Evolutionary conservation across 257 asterid species (phyloP).

Genomic region (Mitragyna speciosa): DNA sequence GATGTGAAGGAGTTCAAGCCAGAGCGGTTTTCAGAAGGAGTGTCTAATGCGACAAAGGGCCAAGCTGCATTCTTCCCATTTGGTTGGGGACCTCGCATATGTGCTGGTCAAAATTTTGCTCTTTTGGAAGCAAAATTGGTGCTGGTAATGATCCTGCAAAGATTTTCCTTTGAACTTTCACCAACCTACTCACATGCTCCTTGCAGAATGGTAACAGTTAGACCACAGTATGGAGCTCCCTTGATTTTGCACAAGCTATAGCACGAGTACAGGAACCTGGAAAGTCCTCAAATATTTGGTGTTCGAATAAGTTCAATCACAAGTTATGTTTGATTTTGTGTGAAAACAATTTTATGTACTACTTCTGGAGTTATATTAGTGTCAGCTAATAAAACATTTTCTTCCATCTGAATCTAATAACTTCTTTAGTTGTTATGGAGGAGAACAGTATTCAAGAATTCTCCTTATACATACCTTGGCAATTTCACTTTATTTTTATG

Average conservation of each 20-base stretch:
- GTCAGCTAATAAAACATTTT: too few relatives aligned
- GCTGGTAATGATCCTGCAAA: slow-evolving; percentile 12
- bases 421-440: too few relatives aligned
- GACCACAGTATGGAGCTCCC: slow-evolving; percentile 23
- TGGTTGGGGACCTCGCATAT: slow-evolving; percentile 23
- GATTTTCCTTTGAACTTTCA: slow-evolving; percentile 21
- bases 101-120: slow-evolving; percentile 19
- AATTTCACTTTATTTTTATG: too few relatives aligned
- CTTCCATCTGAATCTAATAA: too few relatives aligned
- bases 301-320: too few relatives aligned
- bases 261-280: neutral
- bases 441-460: too few relatives aligned
- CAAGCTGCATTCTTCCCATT: slow-evolving; percentile 20
- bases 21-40: slow-evolving; percentile 18
- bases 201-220: neutral
- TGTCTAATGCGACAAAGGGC: slow-evolving; percentile 15
- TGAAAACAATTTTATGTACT: too few relatives aligned
- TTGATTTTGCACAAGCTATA: slow-evolving; percentile 15
- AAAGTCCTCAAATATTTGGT: too few relatives aligned
- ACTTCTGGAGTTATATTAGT: too few relatives aligned
- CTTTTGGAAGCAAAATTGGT: slow-evolving; percentile 18
- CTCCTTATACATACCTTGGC: too few relatives aligned
- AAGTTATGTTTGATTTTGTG: too few relatives aligned
- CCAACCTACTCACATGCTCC: slow-evolving; percentile 25
- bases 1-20: slow-evolving; percentile 2